Evolutionary conservation across 1,139 yeast genomes (phyloP).

Genomic region (Scheffersomyces insectosa): DNA sequence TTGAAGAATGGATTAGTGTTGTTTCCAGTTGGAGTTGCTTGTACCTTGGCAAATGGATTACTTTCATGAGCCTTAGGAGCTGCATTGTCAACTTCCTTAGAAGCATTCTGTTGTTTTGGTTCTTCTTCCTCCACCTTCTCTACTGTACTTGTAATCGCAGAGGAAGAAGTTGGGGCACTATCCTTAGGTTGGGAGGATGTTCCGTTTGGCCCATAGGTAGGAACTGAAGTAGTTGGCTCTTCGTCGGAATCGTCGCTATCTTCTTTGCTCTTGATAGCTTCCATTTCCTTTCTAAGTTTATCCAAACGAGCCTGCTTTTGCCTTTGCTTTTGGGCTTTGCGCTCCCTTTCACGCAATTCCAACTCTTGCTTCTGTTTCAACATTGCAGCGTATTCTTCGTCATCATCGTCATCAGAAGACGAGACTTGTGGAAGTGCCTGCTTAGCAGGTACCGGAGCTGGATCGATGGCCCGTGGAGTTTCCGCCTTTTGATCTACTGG

Average conservation of each 20-base stretch:
- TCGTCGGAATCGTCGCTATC: conserved; percentile 37
- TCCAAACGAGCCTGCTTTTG: conserved; percentile 64
- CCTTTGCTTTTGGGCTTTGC: conserved; percentile 47
- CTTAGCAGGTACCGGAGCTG: conserved; percentile 13
- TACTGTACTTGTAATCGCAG: no score
- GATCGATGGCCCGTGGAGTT: conserved; percentile 2
- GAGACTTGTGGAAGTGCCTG: conserved; percentile 4
- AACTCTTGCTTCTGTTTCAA: conserved; percentile 48
- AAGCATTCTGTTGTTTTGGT: conserved; percentile 2
- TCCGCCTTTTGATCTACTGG: not conserved
- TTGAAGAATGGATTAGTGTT: conserved; percentile 53
- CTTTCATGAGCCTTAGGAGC: conserved; percentile 26
- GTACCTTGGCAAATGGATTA: conserved; percentile 40
- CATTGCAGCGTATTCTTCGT: conserved; percentile 48
- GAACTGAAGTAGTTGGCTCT: conserved; percentile 27
- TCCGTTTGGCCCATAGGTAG: conserved; percentile 28
- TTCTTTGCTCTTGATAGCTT: conserved; percentile 44
- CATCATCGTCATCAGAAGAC: conserved; percentile 40
- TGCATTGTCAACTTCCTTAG: not conserved
- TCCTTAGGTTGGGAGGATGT: not conserved
- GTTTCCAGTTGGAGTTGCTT: conserved; percentile 12
- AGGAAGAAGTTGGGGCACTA: no score
- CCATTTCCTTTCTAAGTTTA: conserved; percentile 63
- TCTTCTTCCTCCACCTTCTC: not conserved
- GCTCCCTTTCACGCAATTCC: conserved; percentile 49